Evolutionary conservation across 2,329 filamentous ascomycete genomes (phyloP), one percentile per base, ranked within the genome.

Genomic region (Stagonosporopsis cucurbitacearum): DNA sequence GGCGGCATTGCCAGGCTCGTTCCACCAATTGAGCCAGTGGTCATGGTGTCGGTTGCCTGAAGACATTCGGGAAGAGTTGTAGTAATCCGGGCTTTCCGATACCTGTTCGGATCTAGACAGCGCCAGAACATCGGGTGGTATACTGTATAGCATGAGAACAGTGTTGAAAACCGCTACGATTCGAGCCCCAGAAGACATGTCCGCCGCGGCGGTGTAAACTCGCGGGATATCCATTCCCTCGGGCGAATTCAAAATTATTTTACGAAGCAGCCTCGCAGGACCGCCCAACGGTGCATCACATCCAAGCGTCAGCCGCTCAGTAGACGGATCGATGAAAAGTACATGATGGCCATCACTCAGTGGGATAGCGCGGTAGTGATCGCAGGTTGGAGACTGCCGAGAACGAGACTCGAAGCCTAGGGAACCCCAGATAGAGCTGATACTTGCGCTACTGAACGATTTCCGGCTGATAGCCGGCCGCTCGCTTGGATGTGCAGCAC

Each of bases 341-440:
- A 90, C 78, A 62, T 89, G 86, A 52, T 83, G 77, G 1, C 87
- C 86, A 68, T 90, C 88, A 58, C 84, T 87, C 35, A 90, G 70
- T 3, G 88, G 87, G 12, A 88, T 74, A 2, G 86, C 86, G 41
- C 81, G 82, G 64, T 86, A 88, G 63, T 89, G 85, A 64, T 88
- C 85, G 30, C 80, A 80, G 23, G 28, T 56, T 0, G 53, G 54
- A 17, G 50, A 37, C 2, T 44, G 56, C 11, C 49, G 50, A 9
- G 57, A 51, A 20, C 41, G 48, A 17, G 39, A 59, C n/a, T 69
- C 65, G 28, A 64, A 66, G 8, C 60, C 63, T 42, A 67, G 67
- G 5, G 66, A 63, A 11, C 58, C 60, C 63, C 64, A 70, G 17
- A 65, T 63, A 3, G 62, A 63, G 40, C 55, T 63, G 22, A 63